These are phyloP conservation scores for Citrus medica DNA, from an alignment of 345 rosid species.

Conservation along the genomic window DNA sequence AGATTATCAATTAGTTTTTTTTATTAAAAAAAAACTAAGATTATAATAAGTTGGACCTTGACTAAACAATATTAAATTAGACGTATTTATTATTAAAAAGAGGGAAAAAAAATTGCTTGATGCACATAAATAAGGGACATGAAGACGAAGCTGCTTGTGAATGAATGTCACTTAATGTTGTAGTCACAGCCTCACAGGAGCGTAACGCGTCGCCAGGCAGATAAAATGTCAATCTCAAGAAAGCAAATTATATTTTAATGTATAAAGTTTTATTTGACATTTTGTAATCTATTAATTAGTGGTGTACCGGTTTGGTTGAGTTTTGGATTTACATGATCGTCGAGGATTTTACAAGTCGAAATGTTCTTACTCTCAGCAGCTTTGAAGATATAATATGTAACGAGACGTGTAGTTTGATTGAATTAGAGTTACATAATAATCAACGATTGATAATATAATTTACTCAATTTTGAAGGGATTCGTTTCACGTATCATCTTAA, in stretches of 20 bases:
- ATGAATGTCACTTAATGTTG: background rate
- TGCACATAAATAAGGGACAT: background rate
- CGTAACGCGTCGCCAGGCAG: background rate
- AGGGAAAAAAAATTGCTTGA: background rate
- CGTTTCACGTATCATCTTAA: too few relatives aligned
- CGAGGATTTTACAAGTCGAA: background rate
- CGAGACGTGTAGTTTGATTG: too few relatives aligned
- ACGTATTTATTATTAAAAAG: too few relatives aligned
- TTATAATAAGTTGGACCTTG: background rate
- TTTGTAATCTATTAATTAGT: background rate
- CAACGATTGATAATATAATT: too few relatives aligned
- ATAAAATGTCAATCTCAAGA: conserved; percentile 18
- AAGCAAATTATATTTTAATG: background rate
- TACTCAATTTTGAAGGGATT: too few relatives aligned
- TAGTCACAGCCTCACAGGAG: background rate
- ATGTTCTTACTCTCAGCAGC: background rate
- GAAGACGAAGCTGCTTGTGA: background rate
- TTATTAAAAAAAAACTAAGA: too few relatives aligned
- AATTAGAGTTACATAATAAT: too few relatives aligned
- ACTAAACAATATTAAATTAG: background rate
- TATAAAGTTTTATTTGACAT: background rate
- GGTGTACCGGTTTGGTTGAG: background rate
- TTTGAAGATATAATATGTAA: background rate
- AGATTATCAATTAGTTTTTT: too few relatives aligned
- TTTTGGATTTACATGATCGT: background rate